These are phyloP conservation scores for Acanthamoeba healyi DNA, from an alignment of 208 protist species.

Conservation along the genomic window DNA sequence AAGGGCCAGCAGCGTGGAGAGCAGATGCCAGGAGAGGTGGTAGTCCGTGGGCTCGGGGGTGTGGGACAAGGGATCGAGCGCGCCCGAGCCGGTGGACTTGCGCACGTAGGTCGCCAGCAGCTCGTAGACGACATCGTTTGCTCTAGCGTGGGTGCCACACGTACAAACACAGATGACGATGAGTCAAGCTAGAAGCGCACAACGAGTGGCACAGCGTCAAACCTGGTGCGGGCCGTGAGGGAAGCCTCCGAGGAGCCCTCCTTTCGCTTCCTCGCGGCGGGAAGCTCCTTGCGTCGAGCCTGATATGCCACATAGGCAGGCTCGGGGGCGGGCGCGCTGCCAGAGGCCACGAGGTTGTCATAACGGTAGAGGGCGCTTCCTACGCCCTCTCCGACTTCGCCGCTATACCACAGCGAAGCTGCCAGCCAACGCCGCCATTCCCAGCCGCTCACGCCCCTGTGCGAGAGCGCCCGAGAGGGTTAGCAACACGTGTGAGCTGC, in stretches of 20 bases:
- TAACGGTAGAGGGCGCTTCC: background rate
- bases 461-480: background rate
- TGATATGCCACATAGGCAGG: background rate
- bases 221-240: background rate
- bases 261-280: background rate
- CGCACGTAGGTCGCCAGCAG: constrained; percentile 15
- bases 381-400: background rate
- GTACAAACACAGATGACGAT: background rate
- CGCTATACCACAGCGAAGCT: background rate
- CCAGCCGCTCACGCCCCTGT: background rate
- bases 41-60: background rate
- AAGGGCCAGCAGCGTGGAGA: background rate
- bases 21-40: background rate
- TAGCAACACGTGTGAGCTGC: background rate
- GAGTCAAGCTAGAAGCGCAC: background rate
- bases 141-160: background rate
- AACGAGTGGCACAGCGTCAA: background rate
- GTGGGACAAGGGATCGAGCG: background rate
- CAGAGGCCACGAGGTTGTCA: background rate
- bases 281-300: background rate
- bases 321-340: background rate
- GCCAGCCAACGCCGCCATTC: background rate
- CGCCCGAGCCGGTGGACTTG: background rate
- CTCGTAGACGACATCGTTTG: background rate
- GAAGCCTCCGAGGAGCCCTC: background rate